These are phyloP conservation scores for Cicer pinnatifidum DNA, from an alignment of 306 rosid species.

Conservation along the genomic window DNA sequence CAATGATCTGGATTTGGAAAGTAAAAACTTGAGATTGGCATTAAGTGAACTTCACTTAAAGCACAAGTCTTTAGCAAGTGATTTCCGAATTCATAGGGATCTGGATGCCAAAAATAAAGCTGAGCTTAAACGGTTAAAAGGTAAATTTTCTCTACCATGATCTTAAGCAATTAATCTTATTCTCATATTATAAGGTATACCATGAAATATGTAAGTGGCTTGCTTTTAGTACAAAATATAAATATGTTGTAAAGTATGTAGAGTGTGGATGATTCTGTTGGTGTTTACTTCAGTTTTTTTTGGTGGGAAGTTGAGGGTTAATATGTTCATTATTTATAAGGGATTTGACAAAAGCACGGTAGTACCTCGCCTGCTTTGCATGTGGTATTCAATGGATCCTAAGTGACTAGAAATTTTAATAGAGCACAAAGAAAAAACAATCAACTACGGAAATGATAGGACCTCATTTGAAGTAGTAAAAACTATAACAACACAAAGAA, in stretches of 20 bases:
- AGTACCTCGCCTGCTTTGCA: not conserved
- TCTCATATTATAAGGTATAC: not conserved
- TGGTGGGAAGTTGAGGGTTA: not conserved
- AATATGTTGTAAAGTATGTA: slow-evolving; percentile 12
- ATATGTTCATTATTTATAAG: not conserved
- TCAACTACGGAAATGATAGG: not conserved
- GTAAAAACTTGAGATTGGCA: slow-evolving; percentile 67
- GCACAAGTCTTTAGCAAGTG: slow-evolving; percentile 66
- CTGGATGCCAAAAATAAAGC: slow-evolving; percentile 73
- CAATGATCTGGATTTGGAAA: slow-evolving; percentile 52
- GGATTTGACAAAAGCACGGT: not conserved
- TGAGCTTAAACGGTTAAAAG: slow-evolving; percentile 60
- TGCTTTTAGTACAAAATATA: slow-evolving; percentile 26
- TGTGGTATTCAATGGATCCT: not conserved
- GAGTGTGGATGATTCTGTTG: not conserved
- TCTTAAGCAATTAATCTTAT: not conserved
- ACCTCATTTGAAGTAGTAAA: not conserved
- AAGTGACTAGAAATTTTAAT: not conserved
- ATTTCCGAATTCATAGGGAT: slow-evolving; percentile 64
- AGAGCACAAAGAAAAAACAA: not conserved
- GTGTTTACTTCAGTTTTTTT: not conserved
- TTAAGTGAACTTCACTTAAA: slow-evolving; percentile 65
- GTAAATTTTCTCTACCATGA: slow-evolving; percentile 49
- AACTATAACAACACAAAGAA: not conserved
- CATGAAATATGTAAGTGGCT: not conserved